These are phyloP conservation scores for Hsuehochloa calcarea DNA, from an alignment of 176 grass and related monocot genomes.

Conservation along the genomic window DNA sequence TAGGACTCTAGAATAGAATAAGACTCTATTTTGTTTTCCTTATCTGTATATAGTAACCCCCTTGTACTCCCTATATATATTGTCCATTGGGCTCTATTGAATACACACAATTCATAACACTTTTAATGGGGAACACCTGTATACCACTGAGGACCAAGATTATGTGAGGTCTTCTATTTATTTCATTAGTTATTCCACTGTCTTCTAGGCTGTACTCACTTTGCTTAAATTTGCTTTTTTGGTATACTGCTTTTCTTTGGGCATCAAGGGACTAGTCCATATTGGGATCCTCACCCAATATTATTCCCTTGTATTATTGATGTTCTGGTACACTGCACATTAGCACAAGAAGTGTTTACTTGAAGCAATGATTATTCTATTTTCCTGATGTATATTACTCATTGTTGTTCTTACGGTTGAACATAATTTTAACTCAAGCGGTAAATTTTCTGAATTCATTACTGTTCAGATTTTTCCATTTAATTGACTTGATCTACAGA, in stretches of 20 bases:
- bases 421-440: neutral
- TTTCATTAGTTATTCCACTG: slow-evolving; percentile 3
- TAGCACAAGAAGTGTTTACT: neutral
- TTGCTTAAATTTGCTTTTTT: slow-evolving; percentile 3
- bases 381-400: neutral
- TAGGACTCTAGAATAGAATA: too few relatives aligned
- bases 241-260: slow-evolving; percentile 9
- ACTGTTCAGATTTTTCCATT: neutral
- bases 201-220: neutral
- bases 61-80: too few relatives aligned
- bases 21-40: too few relatives aligned
- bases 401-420: neutral
- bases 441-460: slow-evolving; percentile 3
- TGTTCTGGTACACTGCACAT: neutral
- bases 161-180: neutral
- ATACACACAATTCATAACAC: too few relatives aligned
- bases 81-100: too few relatives aligned
- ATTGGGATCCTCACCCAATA: neutral
- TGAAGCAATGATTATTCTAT: neutral
- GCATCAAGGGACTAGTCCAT: neutral
- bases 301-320: neutral
- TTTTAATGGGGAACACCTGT: neutral
- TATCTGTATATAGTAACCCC: too few relatives aligned
- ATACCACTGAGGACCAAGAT: neutral
- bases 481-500: neutral